Percentiles rank a stretch among this genome's conserved stretches.
These are phyloP conservation scores for Cenchrus purpureus DNA, from an alignment of 176 grass and related monocot species.

Conservation along the genomic window DNA sequence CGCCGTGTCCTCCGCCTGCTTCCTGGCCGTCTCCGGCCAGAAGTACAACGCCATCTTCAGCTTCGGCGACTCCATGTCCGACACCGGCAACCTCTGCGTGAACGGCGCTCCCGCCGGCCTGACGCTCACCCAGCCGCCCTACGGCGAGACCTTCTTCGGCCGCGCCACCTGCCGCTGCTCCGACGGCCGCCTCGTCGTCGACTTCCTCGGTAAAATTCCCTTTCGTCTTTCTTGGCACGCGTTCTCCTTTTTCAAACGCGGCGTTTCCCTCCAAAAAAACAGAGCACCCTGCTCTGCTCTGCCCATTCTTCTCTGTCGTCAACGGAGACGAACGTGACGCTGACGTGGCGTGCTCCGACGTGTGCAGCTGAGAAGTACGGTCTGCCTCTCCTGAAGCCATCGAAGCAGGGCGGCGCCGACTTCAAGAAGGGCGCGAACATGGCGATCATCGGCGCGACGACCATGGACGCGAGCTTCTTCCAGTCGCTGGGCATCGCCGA, in stretches of 20 bases:
- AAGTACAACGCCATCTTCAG: slow-evolving; percentile 81
- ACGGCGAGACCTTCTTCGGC: slow-evolving; percentile 86
- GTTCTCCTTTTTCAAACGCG: slow-evolving; percentile 32
- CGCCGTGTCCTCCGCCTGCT: background rate
- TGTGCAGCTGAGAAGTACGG: slow-evolving; percentile 69
- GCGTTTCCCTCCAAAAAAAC: slow-evolving; percentile 54
- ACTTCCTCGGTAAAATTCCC: slow-evolving; percentile 63
- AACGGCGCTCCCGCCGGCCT: slow-evolving; percentile 62
- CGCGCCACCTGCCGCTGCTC: slow-evolving; percentile 87
- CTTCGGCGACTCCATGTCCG: slow-evolving; percentile 92
- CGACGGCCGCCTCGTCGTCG: slow-evolving; percentile 87
- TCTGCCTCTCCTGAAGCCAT: slow-evolving; percentile 73
- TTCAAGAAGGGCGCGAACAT: slow-evolving; percentile 87
- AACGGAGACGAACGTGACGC: background rate
- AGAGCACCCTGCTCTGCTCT: slow-evolving; percentile 11
- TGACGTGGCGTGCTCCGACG: background rate
- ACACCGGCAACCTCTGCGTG: slow-evolving; percentile 89
- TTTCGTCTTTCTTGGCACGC: background rate
- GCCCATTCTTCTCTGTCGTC: background rate
- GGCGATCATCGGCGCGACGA: slow-evolving; percentile 90
- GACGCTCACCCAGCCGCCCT: slow-evolving; percentile 72
- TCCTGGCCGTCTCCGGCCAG: slow-evolving; percentile 52
- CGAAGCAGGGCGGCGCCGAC: slow-evolving; percentile 55
- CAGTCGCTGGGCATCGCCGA: slow-evolving; percentile 72
- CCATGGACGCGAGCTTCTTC: slow-evolving; percentile 77